phyloP scores from a whole-genome alignment of 106 monocot species.

The Narthecium ossifragum region DNA sequence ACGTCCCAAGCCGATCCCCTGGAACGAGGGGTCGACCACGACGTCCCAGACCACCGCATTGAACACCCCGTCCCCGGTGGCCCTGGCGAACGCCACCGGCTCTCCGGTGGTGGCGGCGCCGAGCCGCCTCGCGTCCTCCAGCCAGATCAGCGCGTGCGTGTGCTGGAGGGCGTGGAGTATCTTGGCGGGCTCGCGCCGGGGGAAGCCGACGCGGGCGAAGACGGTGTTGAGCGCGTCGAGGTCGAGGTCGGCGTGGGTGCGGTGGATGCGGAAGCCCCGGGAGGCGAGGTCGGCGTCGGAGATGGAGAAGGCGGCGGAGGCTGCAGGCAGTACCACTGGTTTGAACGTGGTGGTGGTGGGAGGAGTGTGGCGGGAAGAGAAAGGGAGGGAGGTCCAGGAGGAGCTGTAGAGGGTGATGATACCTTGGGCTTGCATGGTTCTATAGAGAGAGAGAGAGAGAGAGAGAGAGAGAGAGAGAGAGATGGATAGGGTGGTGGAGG shows the following conservation, averaged over 20 bases:
- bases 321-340: too few relatives aligned
- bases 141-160: slow-evolving; percentile 65
- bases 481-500: not conserved
- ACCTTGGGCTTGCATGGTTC: not conserved
- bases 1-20: slow-evolving; percentile 84
- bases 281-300: slow-evolving; percentile 65
- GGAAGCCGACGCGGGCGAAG: slow-evolving; percentile 91
- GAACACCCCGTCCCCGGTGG: slow-evolving; percentile 89
- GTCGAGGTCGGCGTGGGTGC: slow-evolving; percentile 46
- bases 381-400: not conserved
- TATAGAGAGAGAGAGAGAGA: not conserved
- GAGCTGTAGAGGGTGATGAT: not conserved
- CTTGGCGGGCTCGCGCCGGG: slow-evolving; percentile 63
- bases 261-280: slow-evolving; percentile 67
- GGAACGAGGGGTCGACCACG: slow-evolving; percentile 84
- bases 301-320: slow-evolving; percentile 28
- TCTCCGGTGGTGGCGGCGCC: not conserved
- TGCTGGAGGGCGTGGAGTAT: slow-evolving; percentile 62
- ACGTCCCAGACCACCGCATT: slow-evolving; percentile 99
- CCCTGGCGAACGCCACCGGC: slow-evolving; percentile 83
- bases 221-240: slow-evolving; percentile 57
- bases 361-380: not conserved
- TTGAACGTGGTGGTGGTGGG: too few relatives aligned
- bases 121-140: slow-evolving; percentile 16
- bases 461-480: not conserved